These are phyloP conservation scores for Arachnopeziza araneosa DNA, from an alignment of 2,329 filamentous ascomycete genomes.

Conservation along the genomic window DNA sequence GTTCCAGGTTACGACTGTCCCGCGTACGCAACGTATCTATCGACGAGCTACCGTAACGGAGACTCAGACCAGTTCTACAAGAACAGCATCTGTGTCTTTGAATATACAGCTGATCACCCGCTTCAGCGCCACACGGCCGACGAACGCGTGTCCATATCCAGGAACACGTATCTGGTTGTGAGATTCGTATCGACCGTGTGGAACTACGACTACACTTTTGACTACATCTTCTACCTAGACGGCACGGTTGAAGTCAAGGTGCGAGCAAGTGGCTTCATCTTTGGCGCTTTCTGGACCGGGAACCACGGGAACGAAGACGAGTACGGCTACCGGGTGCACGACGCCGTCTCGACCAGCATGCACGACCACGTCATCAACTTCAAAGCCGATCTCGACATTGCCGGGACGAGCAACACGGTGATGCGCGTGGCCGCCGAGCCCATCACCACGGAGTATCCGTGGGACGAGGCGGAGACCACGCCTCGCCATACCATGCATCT, in stretches of 20 bases:
- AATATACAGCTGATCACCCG: conserved; percentile 44
- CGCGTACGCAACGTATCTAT: conserved; percentile 42
- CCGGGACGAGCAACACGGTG: conserved; percentile 42
- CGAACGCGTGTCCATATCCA: conserved; percentile 39
- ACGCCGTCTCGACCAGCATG: conserved; percentile 42
- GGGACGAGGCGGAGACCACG: conserved; percentile 36
- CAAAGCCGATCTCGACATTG: conserved; percentile 42
- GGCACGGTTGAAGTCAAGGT: conserved; percentile 44
- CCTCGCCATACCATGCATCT: too few relatives aligned
- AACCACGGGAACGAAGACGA: conserved; percentile 33
- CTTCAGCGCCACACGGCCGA: conserved; percentile 43
- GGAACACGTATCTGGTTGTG: conserved; percentile 28
- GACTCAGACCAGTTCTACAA: conserved; percentile 39
- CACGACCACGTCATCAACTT: conserved; percentile 52
- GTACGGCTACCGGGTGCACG: conserved; percentile 46
- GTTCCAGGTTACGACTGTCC: conserved; percentile 40
- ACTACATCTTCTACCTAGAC: conserved; percentile 46
- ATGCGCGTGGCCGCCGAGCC: conserved; percentile 18
- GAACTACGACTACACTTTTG: conserved; percentile 50
- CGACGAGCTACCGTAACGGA: conserved; percentile 40
- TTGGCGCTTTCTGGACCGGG: too few relatives aligned
- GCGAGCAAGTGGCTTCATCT: conserved; percentile 47
- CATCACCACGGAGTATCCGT: conserved; percentile 34
- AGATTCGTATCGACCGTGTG: conserved; percentile 45
- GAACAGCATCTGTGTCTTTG: conserved; percentile 53